Evolutionary conservation across 768 basidiomycete genomes (phyloP).

Genomic region (Pisolithus orientalis): DNA sequence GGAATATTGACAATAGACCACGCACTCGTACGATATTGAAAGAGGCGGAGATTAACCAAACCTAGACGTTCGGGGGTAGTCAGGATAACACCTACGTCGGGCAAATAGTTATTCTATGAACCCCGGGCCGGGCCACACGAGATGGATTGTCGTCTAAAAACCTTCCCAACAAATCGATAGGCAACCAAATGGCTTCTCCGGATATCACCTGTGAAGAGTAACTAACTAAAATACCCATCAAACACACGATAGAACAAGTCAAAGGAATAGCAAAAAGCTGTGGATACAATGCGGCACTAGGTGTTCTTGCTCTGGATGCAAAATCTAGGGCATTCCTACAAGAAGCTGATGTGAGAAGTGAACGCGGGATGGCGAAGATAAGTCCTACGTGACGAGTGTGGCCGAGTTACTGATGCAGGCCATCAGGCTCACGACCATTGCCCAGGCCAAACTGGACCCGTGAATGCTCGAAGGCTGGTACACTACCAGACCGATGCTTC

Average conservation of each 20-base stretch:
- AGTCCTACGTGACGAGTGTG: slow-evolving; percentile 57
- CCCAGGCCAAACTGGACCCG: slow-evolving; percentile 69
- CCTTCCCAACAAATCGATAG: slow-evolving; percentile 61
- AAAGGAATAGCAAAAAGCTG: slow-evolving; percentile 70
- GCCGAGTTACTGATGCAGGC: slow-evolving; percentile 78
- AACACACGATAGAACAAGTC: slow-evolving; percentile 66
- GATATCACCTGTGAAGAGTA: slow-evolving; percentile 73
- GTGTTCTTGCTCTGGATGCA: slow-evolving; percentile 53
- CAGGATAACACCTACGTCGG: not conserved
- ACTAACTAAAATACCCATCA: slow-evolving; percentile 78
- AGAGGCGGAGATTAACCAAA: slow-evolving; percentile 73
- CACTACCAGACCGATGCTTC: slow-evolving; percentile 72
- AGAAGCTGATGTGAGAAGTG: slow-evolving; percentile 11
- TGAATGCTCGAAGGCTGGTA: slow-evolving; percentile 55
- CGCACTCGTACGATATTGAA: slow-evolving; percentile 73
- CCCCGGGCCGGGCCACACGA: slow-evolving; percentile 61
- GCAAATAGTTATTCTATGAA: slow-evolving; percentile 18
- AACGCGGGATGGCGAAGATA: not conserved
- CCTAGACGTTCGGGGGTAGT: slow-evolving; percentile 29
- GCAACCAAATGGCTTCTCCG: slow-evolving; percentile 74
- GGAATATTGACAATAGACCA: not conserved
- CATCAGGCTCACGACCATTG: slow-evolving; percentile 67
- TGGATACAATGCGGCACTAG: slow-evolving; percentile 53
- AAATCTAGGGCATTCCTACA: slow-evolving; percentile 71
- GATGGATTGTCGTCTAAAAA: slow-evolving; percentile 64